These are phyloP conservation scores for Paecilomyces formosus DNA, from an alignment of 2,329 filamentous ascomycete species.

Conservation along the genomic window DNA sequence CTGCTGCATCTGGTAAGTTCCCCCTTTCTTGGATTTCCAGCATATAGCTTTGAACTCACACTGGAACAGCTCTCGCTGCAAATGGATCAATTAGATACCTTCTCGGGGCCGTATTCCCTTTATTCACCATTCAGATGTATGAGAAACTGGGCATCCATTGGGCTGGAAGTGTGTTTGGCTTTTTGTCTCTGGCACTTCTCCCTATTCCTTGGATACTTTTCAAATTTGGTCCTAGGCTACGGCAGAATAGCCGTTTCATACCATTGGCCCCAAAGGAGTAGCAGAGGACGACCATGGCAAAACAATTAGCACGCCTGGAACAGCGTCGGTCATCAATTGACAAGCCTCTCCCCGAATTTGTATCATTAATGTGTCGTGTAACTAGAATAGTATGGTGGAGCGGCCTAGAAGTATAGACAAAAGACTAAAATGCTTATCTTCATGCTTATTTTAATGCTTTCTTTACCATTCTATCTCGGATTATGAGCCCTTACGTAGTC, in stretches of 20 bases:
- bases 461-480: too few species aligned
- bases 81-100: slow-evolving; percentile 9
- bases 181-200: neutral
- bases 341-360: neutral
- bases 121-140: neutral
- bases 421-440: too few species aligned
- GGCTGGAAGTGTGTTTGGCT: slow-evolving; percentile 1
- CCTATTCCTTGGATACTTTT: too few species aligned
- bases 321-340: neutral
- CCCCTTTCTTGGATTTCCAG: neutral
- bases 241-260: neutral
- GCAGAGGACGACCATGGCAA: neutral
- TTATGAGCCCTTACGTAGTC: too few species aligned
- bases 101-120: neutral
- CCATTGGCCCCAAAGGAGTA: neutral
- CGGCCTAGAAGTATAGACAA: too few species aligned
- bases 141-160: neutral
- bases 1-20: slow-evolving; percentile 3
- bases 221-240: neutral
- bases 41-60: neutral
- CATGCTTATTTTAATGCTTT: too few species aligned
- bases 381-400: too few species aligned
- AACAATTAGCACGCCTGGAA: neutral
- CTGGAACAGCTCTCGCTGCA: slow-evolving; percentile 2
- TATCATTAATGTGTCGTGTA: neutral